Evolutionary conservation across 2,329 filamentous ascomycete species (phyloP), one percentile per base, ranked within the genome.

Genomic region (Byssothecium circinans): DNA sequence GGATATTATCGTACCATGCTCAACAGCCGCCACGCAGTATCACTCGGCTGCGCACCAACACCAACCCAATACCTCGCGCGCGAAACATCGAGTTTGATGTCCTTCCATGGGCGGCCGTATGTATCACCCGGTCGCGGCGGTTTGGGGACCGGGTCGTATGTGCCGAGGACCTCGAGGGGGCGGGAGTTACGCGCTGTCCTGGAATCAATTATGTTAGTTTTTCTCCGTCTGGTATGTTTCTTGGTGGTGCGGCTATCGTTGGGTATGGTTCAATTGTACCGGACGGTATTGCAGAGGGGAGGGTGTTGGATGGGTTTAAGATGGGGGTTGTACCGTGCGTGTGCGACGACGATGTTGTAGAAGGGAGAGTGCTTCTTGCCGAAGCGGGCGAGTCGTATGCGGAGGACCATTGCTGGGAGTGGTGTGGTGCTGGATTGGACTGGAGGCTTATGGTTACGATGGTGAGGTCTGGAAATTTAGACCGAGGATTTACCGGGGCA

Each of bases 271-370:
- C 14, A 29, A 18, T 25, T 40, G 37, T 8, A 3, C 15, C 15
- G 32, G 35, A 23, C 14, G 34, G 38, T n/a, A n/a, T 30, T 20
- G 29, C 30, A 18, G n/a, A 33, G 42, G 34, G 23, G 22, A 12
- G 17, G 37, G 20, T 22, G 15, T 39, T 14, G 20, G 20, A n/a
- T 10, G 22, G 12, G 36, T 23, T 10, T 17, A 8, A 10, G 15
- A 14, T 22, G 41, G 41, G 36, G 33, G 22, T 42, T 79, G 57
- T 81, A 95, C 89, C 91, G 86, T 38, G 91, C 91, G 67, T 97
- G 92, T 14, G 91, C 83, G 56, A 99, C 89, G 58, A 97, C 90
- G 56, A 99, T 96, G 77, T 99, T 99, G 81, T 96, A 99, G 63
- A 96, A 87, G 2, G 94, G 92, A n/a, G 83, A 72, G 70, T 95